Conservation (phyloP, 2,329 filamentous ascomycete species). For the Elsinoe fawcettii region DNA sequence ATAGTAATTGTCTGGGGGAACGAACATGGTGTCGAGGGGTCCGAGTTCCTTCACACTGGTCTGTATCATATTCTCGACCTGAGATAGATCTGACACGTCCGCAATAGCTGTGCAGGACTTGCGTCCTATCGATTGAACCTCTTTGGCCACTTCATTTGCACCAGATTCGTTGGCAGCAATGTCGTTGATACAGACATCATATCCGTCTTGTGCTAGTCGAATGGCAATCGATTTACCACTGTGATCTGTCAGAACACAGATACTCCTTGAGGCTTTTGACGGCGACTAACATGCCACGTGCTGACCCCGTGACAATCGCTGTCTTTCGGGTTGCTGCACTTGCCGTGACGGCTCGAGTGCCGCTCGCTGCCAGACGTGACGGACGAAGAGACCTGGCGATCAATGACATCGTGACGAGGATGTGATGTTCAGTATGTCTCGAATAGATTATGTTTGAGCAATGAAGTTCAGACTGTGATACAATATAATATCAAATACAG, state of each 20-base stretch:
- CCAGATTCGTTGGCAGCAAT: constrained; percentile 45
- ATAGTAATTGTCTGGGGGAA: neutral
- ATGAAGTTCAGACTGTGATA: neutral
- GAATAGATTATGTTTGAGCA: neutral
- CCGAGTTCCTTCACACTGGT: constrained; percentile 48
- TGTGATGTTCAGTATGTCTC: neutral
- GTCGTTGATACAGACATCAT: constrained; percentile 60
- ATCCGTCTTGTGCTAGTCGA: constrained; percentile 57
- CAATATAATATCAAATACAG: neutral
- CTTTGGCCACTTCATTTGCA: constrained; percentile 45
- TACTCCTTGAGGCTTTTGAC: neutral
- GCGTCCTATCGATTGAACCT: constrained; percentile 47
- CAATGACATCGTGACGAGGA: neutral
- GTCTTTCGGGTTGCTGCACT: constrained; percentile 18
- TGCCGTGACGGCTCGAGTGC: constrained; percentile 14
- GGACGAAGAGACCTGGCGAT: neutral
- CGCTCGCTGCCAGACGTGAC: too few species aligned
- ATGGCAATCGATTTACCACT: constrained; percentile 57
- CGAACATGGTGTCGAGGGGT: constrained; percentile 41
- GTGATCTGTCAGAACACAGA: neutral
- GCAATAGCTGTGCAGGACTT: constrained; percentile 50
- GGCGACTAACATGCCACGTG: constrained; percentile 27
- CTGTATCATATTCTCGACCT: constrained; percentile 49
- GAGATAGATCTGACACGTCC: constrained; percentile 51
- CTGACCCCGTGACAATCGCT: constrained; percentile 31